Conservation (phyloP, 345 rosid genomes). For the Ceriops tagal region DNA sequence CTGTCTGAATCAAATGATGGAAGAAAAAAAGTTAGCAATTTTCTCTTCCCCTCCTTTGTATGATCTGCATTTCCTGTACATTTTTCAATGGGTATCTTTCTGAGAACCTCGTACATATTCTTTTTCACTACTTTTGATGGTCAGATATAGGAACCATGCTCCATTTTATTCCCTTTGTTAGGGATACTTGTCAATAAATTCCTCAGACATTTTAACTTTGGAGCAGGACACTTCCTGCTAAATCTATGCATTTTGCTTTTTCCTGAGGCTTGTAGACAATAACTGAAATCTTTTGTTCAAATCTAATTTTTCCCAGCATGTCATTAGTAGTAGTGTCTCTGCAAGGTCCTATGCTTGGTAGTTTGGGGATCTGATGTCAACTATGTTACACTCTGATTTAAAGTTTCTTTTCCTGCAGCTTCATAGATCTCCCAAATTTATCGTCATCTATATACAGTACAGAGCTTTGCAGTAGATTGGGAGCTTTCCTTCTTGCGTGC, state of each 20-base stretch:
- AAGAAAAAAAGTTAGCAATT: no score
- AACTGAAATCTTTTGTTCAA: neutral
- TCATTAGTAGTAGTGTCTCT: neutral
- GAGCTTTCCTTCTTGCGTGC: slow-evolving; percentile 82
- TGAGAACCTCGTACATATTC: no score
- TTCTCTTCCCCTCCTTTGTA: no score
- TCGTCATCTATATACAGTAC: slow-evolving; percentile 87
- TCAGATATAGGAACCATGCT: no score
- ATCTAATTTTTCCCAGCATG: neutral
- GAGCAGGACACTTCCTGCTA: no score
- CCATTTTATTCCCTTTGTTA: no score
- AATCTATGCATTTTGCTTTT: no score
- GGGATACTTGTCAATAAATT: neutral
- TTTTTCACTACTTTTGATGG: no score
- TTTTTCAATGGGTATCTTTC: no score
- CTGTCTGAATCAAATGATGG: no score
- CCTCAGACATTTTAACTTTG: neutral
- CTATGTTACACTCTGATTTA: slow-evolving; percentile 16
- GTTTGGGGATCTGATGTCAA: neutral
- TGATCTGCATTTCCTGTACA: no score
- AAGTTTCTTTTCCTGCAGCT: slow-evolving; percentile 50
- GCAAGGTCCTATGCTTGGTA: slow-evolving; percentile 1
- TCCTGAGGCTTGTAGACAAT: neutral
- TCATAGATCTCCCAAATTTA: slow-evolving; percentile 84
- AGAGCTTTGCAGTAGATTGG: slow-evolving; percentile 83